Evolutionary conservation across 2,329 filamentous ascomycete genomes (phyloP), one percentile per base, ranked within the genome.

Genomic region (Fusarium solani-melongenae): DNA sequence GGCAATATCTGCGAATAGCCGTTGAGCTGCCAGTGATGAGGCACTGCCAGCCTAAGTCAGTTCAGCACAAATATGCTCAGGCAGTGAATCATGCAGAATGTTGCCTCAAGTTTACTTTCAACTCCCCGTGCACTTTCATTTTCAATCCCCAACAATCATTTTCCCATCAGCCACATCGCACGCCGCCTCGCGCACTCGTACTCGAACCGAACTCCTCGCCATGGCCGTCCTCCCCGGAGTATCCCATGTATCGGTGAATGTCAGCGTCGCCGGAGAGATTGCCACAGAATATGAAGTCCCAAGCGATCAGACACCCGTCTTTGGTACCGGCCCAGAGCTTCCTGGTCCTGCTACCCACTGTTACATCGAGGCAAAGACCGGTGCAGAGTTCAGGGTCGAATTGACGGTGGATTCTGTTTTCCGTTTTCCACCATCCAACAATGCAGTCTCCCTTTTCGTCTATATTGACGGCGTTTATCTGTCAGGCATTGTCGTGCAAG

Each of bases 331-430:
- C 7, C 8, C 12, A 9, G n/a, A 22, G 10, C 14, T 27, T 4
- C 6, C 38, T 41, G 15, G 36, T 5, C 62, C 56, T 0, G 57
- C n/a, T 3, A 65, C 41, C 9, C 55, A 29, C 11, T 76, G 69
- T 27, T 80, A 76, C 10, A 78, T 80, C 6, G 77, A 80, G 31
- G 77, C 77, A 5, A 66, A 64, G 15, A 72, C 71, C 2, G 72
- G 65, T 2, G 69, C 70, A 2, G 33, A 64, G 1, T 80, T 76
- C 29, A 9, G 49, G 3, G n/a, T 80, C 12, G 67, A 76, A 31
- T 3, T 57, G 2, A 36, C 17, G 1, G 9, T 69, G 2, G 22
- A 62, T 3, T 6, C 39, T 2, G n/a, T 41, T 2, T 64, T 68
- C 10, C 12, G 27, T 14, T 14, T 33, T 4, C 12, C n/a, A 1